Evolutionary conservation across 164 flowering plant genomes (phyloP).

Genomic region (Nymphaea colorata): DNA sequence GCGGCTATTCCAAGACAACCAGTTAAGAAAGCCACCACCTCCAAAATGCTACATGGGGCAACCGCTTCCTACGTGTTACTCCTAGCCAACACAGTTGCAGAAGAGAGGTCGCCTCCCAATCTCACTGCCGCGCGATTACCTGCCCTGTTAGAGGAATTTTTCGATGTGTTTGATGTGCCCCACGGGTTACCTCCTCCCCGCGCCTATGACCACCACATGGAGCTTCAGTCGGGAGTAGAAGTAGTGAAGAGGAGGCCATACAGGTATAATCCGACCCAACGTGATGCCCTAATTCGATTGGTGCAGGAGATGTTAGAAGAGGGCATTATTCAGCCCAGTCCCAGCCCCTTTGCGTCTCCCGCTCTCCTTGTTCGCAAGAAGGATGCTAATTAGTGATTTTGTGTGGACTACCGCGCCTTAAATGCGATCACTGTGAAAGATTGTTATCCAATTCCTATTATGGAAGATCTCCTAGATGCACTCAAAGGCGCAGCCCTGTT

Average conservation of each 20-base stretch:
- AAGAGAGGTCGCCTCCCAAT: too few relatives aligned
- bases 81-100: too few relatives aligned
- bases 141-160: too few relatives aligned
- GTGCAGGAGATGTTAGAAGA: not conserved
- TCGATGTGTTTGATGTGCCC: not conserved
- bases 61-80: too few relatives aligned
- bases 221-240: not conserved
- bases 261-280: not conserved
- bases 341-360: not conserved
- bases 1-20: too few relatives aligned
- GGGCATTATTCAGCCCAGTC: not conserved
- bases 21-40: too few relatives aligned
- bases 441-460: not conserved
- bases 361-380: not conserved
- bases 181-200: not conserved
- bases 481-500: not conserved
- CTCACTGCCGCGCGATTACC: too few relatives aligned
- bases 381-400: not conserved
- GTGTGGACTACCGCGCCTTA: constrained; percentile 1
- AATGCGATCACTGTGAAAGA: not conserved
- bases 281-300: not conserved
- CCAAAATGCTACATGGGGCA: too few relatives aligned
- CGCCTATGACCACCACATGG: not conserved
- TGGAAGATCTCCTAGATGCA: constrained; percentile 1
- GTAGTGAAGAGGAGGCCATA: not conserved